Base-by-base conservation (phyloP, 139 green algal species). In the Tetraselmis chui region DNA sequence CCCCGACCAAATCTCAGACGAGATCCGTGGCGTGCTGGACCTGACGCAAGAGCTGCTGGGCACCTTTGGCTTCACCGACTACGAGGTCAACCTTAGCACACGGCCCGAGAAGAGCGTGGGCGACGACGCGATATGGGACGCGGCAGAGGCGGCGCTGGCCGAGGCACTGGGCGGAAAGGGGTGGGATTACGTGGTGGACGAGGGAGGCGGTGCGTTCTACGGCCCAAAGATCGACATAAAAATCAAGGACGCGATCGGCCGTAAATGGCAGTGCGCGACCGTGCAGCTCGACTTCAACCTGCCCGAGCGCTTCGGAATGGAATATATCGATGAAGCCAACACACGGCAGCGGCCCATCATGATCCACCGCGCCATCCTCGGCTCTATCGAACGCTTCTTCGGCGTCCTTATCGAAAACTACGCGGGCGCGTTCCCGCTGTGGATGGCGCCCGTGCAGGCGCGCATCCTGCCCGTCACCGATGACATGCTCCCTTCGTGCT, bases 241-340 rank as follows among this genome's bases (percentile, higher is more conserved):
- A 84, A 97, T 97, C 83, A 86, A 83, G 31, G 94, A 98, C 83
- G 93, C 93, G 32, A 92, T 97, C 58, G 95, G 96, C 26, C 93
- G 97, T 75, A 96, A 97, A 86, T 99, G 96, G 95, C 97, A 99
- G 89, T 99, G 97, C 92, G 97, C 93, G 82, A 99, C 97, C 30
- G 94, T 99, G 31, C 96, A 99, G 92, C 90, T 99, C 25, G 97
- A 99, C 89, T 99, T 98, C 90, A 99, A 99, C 87, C 91, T 99
- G 85, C 97, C 97, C 11, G 88, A 98, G 83, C 89, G 94, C 25
- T 98, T 98, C 83, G 90, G 95, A 76, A 93, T 98, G 91, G 79
- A 87, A 29, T 99, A 99, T 86, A 88, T 92, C 28, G 93, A 95
- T 82, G 84, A 85, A 5, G 82, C 93, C 32, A 88, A 89, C 77